Evolutionary conservation across 2,329 filamentous ascomycete genomes (phyloP), one percentile per base, ranked within the genome.

Genomic region (Fusarium multiceps): DNA sequence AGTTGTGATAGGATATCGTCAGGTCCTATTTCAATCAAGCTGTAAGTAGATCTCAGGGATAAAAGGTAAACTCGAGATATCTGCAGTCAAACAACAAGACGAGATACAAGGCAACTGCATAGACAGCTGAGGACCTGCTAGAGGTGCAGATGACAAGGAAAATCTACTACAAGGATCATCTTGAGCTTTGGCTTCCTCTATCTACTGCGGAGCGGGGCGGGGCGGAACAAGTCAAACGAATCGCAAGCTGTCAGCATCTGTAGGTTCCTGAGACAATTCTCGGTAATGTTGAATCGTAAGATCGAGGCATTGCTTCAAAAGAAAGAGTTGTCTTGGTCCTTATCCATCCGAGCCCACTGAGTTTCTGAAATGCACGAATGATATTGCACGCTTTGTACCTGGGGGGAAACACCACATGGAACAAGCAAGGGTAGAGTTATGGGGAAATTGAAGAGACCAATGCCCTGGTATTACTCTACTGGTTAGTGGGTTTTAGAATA

Each of bases 131-230:
- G 41, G 41, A 43, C 57, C 46, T 55, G 45, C 46, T 28, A 14
- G n/a, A 51, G 27, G 18, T 62, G 54, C 58, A 60, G n/a, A 59
- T 58, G 53, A 16, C 53, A 48, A 25, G 27, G 16, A 32, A 27
- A 61, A 53, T 67, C 20, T 55, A 54, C 49, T 53, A 25, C 41
- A 54, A 42, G 49, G 49, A 42, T 53, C 21, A 42, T 13, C 20
- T 55, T 9, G 18, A 32, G 27, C 40, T 55, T 28, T 23, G 25
- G 20, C 40, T 55, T 42, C 21, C n/a, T 45, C 20, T 59, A 56
- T 58, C n/a, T 20, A 47, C 16, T 40, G 72, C 72, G 69, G 69
- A 41, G 72, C 72, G 69, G 72, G 25, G 69, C 62, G 72, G 72
- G 13, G 61, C 60, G 59, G 57, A 50, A 55, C 46, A 50, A 16